A percentile compares a stretch with the other conserved stretches of the same genome.
phyloP scores from a whole-genome alignment of 805 yeast genomes.

The Zygosaccharomyces siamensis region DNA sequence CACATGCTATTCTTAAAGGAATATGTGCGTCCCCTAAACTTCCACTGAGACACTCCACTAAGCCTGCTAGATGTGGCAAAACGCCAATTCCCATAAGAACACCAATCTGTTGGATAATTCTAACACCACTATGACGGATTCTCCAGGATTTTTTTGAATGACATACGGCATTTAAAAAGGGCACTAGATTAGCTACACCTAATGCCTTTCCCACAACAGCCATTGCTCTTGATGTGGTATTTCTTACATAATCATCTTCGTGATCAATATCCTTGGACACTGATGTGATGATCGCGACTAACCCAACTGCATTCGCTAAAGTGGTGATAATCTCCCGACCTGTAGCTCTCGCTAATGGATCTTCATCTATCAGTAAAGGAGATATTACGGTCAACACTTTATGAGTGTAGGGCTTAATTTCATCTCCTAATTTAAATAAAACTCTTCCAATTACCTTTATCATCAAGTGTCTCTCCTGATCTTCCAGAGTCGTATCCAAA shows the following conservation, averaged over 20 bases:
- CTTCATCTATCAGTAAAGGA: slow-evolving; percentile 78
- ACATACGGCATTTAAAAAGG: slow-evolving; percentile 78
- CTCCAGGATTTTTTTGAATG: slow-evolving; percentile 72
- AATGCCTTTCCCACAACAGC: slow-evolving; percentile 80
- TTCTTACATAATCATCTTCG: slow-evolving; percentile 74
- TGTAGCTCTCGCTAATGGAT: slow-evolving; percentile 64
- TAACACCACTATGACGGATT: slow-evolving; percentile 79
- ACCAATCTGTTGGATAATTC: slow-evolving; percentile 72
- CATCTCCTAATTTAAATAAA: slow-evolving; percentile 57
- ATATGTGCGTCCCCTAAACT: slow-evolving; percentile 64
- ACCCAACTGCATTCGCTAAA: slow-evolving; percentile 75
- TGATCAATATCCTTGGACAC: slow-evolving; percentile 80
- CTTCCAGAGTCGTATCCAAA: slow-evolving; percentile 66
- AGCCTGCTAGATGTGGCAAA: slow-evolving; percentile 62
- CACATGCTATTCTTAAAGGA: slow-evolving; percentile 64
- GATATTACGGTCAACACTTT: slow-evolving; percentile 67
- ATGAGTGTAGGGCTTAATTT: slow-evolving; percentile 67
- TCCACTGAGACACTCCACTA: slow-evolving; percentile 56
- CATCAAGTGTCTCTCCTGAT: slow-evolving; percentile 76
- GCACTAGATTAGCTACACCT: slow-evolving; percentile 66
- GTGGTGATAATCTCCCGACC: slow-evolving; percentile 75
- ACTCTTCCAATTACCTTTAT: slow-evolving; percentile 72
- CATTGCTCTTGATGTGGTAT: slow-evolving; percentile 68
- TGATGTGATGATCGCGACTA: slow-evolving; percentile 71
- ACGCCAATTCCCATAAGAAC: slow-evolving; percentile 63